Conservation (phyloP, 371 early-diverging fungal species). For the Mortierella polycephala region DNA sequence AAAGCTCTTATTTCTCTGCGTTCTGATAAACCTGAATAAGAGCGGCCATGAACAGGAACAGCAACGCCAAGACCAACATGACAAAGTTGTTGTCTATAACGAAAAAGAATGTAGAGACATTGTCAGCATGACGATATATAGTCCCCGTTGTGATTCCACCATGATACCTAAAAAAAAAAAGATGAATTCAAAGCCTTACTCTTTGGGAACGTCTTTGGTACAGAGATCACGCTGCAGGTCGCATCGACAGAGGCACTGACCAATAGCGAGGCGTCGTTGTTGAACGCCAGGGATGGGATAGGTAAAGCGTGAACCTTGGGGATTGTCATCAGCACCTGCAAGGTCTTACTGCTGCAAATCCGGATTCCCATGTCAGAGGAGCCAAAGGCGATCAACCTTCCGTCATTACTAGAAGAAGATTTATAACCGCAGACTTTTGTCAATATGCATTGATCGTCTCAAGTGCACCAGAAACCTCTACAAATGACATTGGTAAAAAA, state of each 20-base stretch:
- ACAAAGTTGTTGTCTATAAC: slow-evolving; percentile 47
- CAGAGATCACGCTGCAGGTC: slow-evolving; percentile 62
- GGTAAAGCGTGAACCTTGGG: slow-evolving; percentile 73
- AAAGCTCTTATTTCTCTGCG: slow-evolving; percentile 1
- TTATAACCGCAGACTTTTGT: background rate
- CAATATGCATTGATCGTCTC: background rate
- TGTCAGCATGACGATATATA: too few relatives aligned
- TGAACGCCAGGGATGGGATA: slow-evolving; percentile 74
- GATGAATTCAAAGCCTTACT: slow-evolving; percentile 26
- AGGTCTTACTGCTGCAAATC: slow-evolving; percentile 62
- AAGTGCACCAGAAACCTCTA: background rate
- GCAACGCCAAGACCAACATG: slow-evolving; percentile 38
- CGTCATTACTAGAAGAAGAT: slow-evolving; percentile 59
- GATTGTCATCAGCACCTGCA: slow-evolving; percentile 63
- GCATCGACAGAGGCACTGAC: slow-evolving; percentile 78
- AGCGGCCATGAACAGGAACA: slow-evolving; percentile 51
- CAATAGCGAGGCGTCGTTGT: slow-evolving; percentile 62
- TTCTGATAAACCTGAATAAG: slow-evolving; percentile 45
- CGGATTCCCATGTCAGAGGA: slow-evolving; percentile 65
- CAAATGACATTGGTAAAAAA: background rate
- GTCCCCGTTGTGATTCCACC: too few relatives aligned
- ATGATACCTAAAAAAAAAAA: too few relatives aligned
- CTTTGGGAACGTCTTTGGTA: slow-evolving; percentile 66
- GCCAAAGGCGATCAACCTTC: slow-evolving; percentile 67
- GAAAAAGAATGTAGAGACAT: background rate